These are phyloP conservation scores for Chrysoporthe austroafricana DNA, from an alignment of 2,329 filamentous ascomycete genomes.

Conservation along the genomic window DNA sequence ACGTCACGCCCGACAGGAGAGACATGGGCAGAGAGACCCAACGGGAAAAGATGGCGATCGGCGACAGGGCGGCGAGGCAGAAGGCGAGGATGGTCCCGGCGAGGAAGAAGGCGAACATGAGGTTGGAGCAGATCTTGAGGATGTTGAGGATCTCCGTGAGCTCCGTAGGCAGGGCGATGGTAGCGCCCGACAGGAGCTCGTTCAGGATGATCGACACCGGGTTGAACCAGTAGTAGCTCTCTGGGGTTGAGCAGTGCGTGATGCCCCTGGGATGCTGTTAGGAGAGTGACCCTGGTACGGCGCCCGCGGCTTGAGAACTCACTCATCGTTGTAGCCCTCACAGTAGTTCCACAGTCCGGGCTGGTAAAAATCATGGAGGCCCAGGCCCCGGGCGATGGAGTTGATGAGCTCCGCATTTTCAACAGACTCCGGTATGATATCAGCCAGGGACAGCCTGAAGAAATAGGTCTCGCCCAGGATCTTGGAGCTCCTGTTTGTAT, in stretches of 20 bases:
- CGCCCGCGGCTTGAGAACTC: slow-evolving; percentile 32
- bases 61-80: slow-evolving; percentile 69
- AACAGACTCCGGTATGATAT: slow-evolving; percentile 76
- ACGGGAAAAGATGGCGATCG: slow-evolving; percentile 58
- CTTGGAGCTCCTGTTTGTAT: slow-evolving; percentile 60
- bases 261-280: slow-evolving; percentile 65
- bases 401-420: slow-evolving; percentile 79
- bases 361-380: slow-evolving; percentile 92
- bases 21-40: slow-evolving; percentile 69
- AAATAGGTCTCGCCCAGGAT: slow-evolving; percentile 77
- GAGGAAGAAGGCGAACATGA: slow-evolving; percentile 92
- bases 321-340: slow-evolving; percentile 76
- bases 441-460: slow-evolving; percentile 79
- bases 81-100: slow-evolving; percentile 71
- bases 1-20: slow-evolving; percentile 68
- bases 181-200: slow-evolving; percentile 80
- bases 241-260: slow-evolving; percentile 73
- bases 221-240: slow-evolving; percentile 86
- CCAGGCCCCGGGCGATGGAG: slow-evolving; percentile 82
- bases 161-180: slow-evolving; percentile 77
- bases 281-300: background rate
- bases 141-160: slow-evolving; percentile 75
- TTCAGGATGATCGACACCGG: slow-evolving; percentile 79
- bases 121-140: slow-evolving; percentile 73
- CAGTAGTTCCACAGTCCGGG: slow-evolving; percentile 93